These are phyloP conservation scores for Passiflora organensis DNA, from an alignment of 345 rosid species.

Conservation along the genomic window DNA sequence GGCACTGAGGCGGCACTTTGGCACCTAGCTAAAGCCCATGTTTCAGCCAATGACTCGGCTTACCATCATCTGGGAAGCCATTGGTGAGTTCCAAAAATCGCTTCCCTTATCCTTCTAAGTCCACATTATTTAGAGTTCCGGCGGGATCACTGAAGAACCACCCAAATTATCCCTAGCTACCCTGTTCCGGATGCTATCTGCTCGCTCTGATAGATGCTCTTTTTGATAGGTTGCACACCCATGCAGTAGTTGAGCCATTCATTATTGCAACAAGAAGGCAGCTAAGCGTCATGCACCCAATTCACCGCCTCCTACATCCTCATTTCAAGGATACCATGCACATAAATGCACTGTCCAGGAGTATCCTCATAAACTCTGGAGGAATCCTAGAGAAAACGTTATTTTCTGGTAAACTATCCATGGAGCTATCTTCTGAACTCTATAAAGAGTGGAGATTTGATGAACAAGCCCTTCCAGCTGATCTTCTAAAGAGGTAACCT, in stretches of 20 bases:
- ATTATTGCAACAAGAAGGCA: constrained; percentile 65
- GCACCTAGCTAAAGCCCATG: constrained; percentile 63
- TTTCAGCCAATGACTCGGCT: constrained; percentile 52
- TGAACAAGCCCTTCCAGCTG: constrained; percentile 54
- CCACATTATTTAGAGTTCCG: too few relatives aligned
- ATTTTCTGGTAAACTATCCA: constrained; percentile 43
- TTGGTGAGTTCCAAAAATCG: constrained; percentile 44
- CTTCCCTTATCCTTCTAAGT: neutral
- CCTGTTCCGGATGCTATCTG: neutral
- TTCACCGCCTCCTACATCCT: constrained; percentile 53
- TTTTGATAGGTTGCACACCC: constrained; percentile 63
- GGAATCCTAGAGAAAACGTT: constrained; percentile 53
- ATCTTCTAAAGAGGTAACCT: constrained; percentile 49
- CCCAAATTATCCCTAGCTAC: too few relatives aligned
- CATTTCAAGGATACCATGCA: constrained; percentile 72
- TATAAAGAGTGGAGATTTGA: constrained; percentile 64
- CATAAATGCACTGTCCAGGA: constrained; percentile 50
- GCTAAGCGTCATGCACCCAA: constrained; percentile 59
- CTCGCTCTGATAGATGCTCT: neutral
- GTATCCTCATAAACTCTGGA: constrained; percentile 42
- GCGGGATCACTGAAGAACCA: too few relatives aligned
- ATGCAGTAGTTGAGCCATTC: constrained; percentile 65
- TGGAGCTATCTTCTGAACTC: constrained; percentile 49
- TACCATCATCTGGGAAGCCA: constrained; percentile 59
- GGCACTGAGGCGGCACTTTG: constrained; percentile 50